Conservation (phyloP, 1,284 basidiomycete genomes). For the Tilletia indica region DNA sequence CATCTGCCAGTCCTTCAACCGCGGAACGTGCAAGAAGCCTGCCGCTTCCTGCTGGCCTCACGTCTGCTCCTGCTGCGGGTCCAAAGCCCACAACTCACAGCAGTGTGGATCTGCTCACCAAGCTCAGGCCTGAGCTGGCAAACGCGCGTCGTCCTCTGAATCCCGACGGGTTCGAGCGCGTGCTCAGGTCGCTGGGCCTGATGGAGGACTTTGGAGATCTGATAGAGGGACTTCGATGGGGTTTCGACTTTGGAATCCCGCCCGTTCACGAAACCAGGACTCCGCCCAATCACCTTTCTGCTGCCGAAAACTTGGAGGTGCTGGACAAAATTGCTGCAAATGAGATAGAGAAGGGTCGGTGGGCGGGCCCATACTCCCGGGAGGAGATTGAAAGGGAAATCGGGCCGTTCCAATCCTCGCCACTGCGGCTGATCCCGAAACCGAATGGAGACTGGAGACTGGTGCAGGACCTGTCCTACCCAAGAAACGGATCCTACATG, state of each 20-base stretch:
- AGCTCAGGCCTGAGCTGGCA: not conserved
- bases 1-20: not conserved
- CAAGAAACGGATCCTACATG: not conserved
- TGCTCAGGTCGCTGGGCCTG: not conserved
- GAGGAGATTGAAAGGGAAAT: not conserved
- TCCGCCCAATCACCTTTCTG: not conserved
- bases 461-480: not conserved
- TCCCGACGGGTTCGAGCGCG: not conserved
- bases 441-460: not conserved
- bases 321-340: not conserved
- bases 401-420: not conserved
- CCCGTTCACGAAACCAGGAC: not conserved
- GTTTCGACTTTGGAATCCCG: not conserved
- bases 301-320: not conserved
- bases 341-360: not conserved
- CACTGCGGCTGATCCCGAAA: not conserved
- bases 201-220: not conserved
- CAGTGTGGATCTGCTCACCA: no score
- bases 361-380: not conserved
- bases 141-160: no score
- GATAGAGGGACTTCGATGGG: not conserved
- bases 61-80: not conserved
- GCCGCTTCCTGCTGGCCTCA: not conserved
- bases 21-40: not conserved
- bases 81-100: not conserved